A percentile compares a stretch with the other conserved stretches of the same genome.
phyloP scores from a whole-genome alignment of 768 basidiomycete species.

The Leccinum incarnatum region DNA sequence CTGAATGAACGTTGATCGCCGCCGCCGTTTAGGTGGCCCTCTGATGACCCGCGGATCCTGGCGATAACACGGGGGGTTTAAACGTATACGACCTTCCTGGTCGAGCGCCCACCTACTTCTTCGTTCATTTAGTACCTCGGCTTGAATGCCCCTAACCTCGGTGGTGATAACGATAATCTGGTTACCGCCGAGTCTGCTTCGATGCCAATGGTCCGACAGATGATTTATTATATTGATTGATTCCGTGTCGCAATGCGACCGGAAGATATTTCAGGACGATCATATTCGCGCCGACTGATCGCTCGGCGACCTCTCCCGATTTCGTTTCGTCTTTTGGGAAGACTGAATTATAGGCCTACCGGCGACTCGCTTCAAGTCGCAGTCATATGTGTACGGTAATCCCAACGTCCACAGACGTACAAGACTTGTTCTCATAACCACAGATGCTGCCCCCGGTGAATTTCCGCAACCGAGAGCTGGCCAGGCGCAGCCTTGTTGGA shows the following conservation, averaged over 20 bases:
- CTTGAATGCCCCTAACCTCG: conserved; percentile 11
- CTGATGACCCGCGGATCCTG: conserved; percentile 25
- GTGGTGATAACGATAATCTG: conserved; percentile 6
- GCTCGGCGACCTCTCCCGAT: no score
- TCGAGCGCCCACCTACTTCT: background rate
- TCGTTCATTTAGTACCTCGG: conserved; percentile 10
- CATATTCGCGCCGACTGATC: background rate
- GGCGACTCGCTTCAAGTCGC: no score
- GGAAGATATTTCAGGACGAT: background rate
- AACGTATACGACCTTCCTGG: conserved; percentile 1
- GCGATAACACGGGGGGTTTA: conserved; percentile 13
- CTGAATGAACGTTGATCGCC: background rate
- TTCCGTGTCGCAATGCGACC: conserved; percentile 7
- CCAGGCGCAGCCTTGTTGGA: conserved; percentile 89
- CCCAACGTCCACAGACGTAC: no score
- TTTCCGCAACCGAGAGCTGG: conserved; percentile 84
- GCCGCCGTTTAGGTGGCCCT: conserved; percentile 11
- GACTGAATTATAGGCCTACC: no score
- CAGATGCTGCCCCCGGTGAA: conserved; percentile 77
- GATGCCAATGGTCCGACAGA: conserved; percentile 11
- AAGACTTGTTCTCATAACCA: conserved; percentile 27
- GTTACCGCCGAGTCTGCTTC: conserved; percentile 22
- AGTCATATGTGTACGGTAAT: no score
- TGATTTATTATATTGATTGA: conserved; percentile 18
- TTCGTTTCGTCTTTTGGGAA: no score